Base-by-base conservation (phyloP, 2,329 filamentous ascomycete species). In the Paramyrothecium roridum region DNA sequence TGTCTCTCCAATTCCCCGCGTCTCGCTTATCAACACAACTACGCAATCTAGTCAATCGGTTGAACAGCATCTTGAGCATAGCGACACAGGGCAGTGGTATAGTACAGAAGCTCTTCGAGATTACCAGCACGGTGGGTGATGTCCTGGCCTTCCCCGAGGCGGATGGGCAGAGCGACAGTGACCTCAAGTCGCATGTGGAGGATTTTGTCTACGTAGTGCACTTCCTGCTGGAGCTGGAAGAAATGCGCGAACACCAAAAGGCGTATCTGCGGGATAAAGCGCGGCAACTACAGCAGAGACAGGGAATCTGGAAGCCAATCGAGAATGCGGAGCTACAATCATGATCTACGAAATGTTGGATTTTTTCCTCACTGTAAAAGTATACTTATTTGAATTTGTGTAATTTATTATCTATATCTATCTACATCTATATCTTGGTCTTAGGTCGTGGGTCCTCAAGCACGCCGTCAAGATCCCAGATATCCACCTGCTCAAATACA, bases 101-200 rank as follows among this genome's bases (percentile, higher is more conserved):
- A 53, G 70, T 84, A 52, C 78, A 82, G 57, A 85, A 85, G 63
- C 70, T 85, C 3, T 83, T 85, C 54, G 82, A 85, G 61, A 82
- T 85, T 57, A 80, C 81, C 0, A 82, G 81, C 63, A 84, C 81
- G 2, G 80, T 85, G 47, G 80, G 81, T 10, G 82, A 85, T 59
- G 82, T 85, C 2, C 73, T 84, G 22, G 78, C 80, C 48, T 69
- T 83, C 16, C 78, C 79, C 0, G 72, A 75, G 8, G 73, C 73
- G 1, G 73, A 75, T 0, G 57, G 59, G 20, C 52, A 69, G 54
- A 63, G 61, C 8, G 65, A 76, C 3, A 72, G 77, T 43, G 78
- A 80, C 30, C 12, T 43, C 4, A 43, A 19, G 37, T 70, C 75
- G 3, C 71, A 78, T 16, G 76, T 83, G 48, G 76, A 82, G 54